Percentiles rank a stretch among this genome's conserved stretches.
phyloP scores from a whole-genome alignment of 345 rosid genomes.

The Hibiscus trionum region DNA sequence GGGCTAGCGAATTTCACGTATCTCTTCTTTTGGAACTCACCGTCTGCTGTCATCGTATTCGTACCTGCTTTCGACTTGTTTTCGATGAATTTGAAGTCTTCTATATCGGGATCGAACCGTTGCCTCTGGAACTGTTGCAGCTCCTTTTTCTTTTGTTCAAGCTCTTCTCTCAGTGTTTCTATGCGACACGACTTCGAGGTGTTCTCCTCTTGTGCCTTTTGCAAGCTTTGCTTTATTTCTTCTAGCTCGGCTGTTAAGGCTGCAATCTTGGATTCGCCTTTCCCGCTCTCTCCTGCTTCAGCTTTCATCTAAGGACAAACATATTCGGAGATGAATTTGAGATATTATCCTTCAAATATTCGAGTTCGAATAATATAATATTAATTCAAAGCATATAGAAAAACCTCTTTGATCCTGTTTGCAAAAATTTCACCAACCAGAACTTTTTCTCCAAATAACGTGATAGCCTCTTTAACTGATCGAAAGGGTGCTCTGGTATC shows the following conservation, averaged over 20 bases:
- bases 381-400: neutral
- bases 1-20: constrained; percentile 62
- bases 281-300: constrained; percentile 16
- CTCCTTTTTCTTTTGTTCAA: constrained; percentile 38
- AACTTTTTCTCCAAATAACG: constrained; percentile 57
- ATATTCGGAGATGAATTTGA: neutral
- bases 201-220: constrained; percentile 36
- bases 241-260: constrained; percentile 44
- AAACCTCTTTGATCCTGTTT: constrained; percentile 42
- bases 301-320: constrained; percentile 18
- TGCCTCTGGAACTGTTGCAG: constrained; percentile 26
- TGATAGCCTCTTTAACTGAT: constrained; percentile 72
- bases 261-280: constrained; percentile 22
- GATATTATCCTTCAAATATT: neutral
- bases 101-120: constrained; percentile 25
- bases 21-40: constrained; percentile 44
- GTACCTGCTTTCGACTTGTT: constrained; percentile 16
- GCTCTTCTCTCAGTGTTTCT: constrained; percentile 39
- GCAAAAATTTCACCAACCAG: constrained; percentile 52
- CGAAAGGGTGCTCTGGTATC: constrained; percentile 68
- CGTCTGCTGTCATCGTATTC: constrained; percentile 14
- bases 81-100: constrained; percentile 39
- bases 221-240: constrained; percentile 41
- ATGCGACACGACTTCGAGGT: constrained; percentile 27
- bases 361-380: neutral